A percentile compares a stretch with the other conserved stretches of the same genome.
Evolutionary conservation across 495 filamentous ascomycete species (phyloP).

Genomic region (Pseudevernia furfuracea): DNA sequence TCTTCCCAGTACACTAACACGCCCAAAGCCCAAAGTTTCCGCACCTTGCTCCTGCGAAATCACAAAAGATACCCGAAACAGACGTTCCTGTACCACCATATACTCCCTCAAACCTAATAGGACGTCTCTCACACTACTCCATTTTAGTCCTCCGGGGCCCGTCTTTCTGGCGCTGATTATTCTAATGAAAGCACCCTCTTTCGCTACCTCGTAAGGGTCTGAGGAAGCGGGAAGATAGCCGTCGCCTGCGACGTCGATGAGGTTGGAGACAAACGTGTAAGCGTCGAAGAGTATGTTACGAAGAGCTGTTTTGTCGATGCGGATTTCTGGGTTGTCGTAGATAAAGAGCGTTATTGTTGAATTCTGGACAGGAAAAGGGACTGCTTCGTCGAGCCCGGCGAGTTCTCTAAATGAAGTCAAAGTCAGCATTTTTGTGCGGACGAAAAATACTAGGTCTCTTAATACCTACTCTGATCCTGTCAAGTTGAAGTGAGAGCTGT

Average conservation of each 20-base stretch:
- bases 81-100: neutral
- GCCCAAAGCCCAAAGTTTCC: neutral
- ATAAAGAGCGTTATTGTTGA: neutral
- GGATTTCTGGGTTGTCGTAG: neutral
- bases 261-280: neutral
- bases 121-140: neutral
- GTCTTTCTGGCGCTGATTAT: neutral
- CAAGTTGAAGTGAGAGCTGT: neutral
- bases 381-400: too few species aligned
- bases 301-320: neutral
- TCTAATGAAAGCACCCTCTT: neutral
- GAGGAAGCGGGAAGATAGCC: neutral
- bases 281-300: neutral
- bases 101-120: neutral
- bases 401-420: neutral
- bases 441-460: too few species aligned
- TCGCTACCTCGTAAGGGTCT: neutral
- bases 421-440: neutral
- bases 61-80: neutral
- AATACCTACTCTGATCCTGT: neutral
- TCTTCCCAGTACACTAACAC: too few species aligned
- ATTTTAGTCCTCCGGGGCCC: neutral
- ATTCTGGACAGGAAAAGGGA: neutral
- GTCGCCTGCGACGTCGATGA: neutral
- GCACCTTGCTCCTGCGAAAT: neutral